Conservation (phyloP, 805 yeast species). For the Barnettozyma botsteinii region DNA sequence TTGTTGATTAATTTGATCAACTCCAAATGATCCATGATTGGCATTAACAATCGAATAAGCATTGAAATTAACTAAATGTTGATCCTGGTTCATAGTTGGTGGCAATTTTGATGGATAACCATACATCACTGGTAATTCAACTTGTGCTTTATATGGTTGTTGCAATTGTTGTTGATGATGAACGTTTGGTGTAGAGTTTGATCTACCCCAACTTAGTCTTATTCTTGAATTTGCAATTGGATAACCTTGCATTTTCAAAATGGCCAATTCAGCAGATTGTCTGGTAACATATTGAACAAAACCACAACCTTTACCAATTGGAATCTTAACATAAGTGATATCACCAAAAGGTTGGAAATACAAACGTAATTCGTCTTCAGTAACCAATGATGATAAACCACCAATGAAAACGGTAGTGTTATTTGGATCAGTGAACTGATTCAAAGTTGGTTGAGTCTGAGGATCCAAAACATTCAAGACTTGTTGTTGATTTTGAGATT, state of each 20-base stretch:
- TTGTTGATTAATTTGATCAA: conserved; percentile 10
- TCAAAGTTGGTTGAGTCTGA: conserved; percentile 49
- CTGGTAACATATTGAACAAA: conserved; percentile 78
- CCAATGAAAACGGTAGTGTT: conserved; percentile 73
- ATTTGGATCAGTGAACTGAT: conserved; percentile 70
- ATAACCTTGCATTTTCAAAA: conserved; percentile 83
- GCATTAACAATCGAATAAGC: conserved; percentile 4
- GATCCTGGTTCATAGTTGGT: too few relatives aligned
- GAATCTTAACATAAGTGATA: conserved; percentile 72
- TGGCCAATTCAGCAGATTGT: conserved; percentile 80
- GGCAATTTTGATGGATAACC: conserved; percentile 13
- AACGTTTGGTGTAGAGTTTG: conserved; percentile 28
- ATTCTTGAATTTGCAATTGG: conserved; percentile 81
- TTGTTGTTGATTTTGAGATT: conserved; percentile 18
- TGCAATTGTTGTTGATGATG: conserved; percentile 10
- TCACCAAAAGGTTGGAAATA: conserved; percentile 66
- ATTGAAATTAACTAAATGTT: conserved; percentile 1
- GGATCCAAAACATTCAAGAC: conserved; percentile 21
- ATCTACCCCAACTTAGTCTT: conserved; percentile 84
- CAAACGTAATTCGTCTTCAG: conserved; percentile 55
- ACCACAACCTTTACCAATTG: conserved; percentile 73
- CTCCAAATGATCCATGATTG: conserved; percentile 12
- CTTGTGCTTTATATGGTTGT: conserved; percentile 23
- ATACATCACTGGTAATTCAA: conserved; percentile 21
- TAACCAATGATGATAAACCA: conserved; percentile 52